Base-by-base conservation (phyloP, 1,284 basidiomycete species). In the Sporisorium iseilematis-ciliati region DNA sequence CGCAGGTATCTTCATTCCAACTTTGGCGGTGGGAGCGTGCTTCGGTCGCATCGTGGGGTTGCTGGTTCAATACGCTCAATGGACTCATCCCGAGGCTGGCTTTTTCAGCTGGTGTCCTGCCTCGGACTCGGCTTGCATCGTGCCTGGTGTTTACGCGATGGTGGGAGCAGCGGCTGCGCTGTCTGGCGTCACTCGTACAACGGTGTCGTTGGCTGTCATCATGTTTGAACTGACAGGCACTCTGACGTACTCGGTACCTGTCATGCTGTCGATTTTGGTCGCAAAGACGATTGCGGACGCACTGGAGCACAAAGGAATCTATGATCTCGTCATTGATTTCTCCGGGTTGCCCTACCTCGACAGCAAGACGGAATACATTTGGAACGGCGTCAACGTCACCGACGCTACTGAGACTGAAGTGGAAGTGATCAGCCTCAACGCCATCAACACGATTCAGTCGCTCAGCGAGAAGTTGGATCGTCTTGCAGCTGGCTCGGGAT, bases 141-240 rank as follows among this genome's bases (percentile, higher is more conserved):
- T 90, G 5, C 92, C 92, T 3, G 91, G 91, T 33, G 92, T 93
- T 77, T 94, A 94, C 80, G 91, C 92, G 16, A 91, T 93, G 23
- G 90, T 93, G 40, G 92, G 92, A 1, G 92, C 92, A 20, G 90
- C 92, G 31, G 91, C 91, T 1, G 91, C 92, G 88, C 86, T 93
- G 0, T 91, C 90, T 8, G 92, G 58, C 88, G 90, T 65, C 88
- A 93, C 84, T 82, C 88, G 93, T 40, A 93, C 92, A 16, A 94
- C 93, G 0, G 93, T 97, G 10, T 95, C 94, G 2, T 89, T 97
- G 54, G 95, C 94, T 2, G 95, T 98, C 57, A 98, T 98, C 86
- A 94, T 97, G 90, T 93, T 97, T 81, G 96, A 98, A 86, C 89
- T 99, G 51, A 99, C 95, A 26, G 92, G 94, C 71, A 95, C 94